Base-by-base conservation (phyloP, 2,329 filamentous ascomycete species). In the Verticillium tricorpus region DNA sequence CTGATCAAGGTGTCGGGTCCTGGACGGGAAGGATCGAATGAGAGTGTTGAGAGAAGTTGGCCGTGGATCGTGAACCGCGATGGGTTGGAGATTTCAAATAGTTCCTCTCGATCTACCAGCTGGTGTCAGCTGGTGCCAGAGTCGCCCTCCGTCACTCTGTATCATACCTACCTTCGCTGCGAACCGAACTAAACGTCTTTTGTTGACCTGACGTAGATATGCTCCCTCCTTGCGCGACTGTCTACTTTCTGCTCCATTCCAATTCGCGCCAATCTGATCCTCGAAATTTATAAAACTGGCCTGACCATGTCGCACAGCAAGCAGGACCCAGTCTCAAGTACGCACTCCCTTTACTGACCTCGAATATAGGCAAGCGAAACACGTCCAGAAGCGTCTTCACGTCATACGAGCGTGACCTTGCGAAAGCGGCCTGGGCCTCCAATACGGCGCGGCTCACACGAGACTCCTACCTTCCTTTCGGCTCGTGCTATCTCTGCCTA, bases 371-470 rank as follows among this genome's bases (percentile, higher is more conserved):
- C 72, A 96, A 97, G 80, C 87, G 92, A 69, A 97, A 97, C 78
- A 96, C 93, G 55, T 94, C 92, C 55, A 88, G 94, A 55, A 89
- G 93, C 52, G 93, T 97, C 76, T 98, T 98, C 81, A 98, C 95
- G 37, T 89, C 92, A 28, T 88, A 97, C 78, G 95, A 98, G 78
- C 89, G 95, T 67, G 85, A 85, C 59, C 85, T 94, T 58, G 89
- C 96, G 63, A 92, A 93, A 70, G 85, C 86, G 19, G 87, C 88
- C 68, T 98, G 95, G 93, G 87, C 89, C 68, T 86, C 89, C 9
- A 91, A 89, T 67, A 87, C 89, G 59, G 92, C 93, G n/a, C 90
- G 92, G 59, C 87, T 98, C 37, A 88, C 85, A 25, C 90, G 94
- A 71, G 95, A 98, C 72, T 95, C 91, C 61, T 98, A 97, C 75